Conservation (phyloP, 495 filamentous ascomycete genomes). For the Hypoxylon lienhwacheense region DNA sequence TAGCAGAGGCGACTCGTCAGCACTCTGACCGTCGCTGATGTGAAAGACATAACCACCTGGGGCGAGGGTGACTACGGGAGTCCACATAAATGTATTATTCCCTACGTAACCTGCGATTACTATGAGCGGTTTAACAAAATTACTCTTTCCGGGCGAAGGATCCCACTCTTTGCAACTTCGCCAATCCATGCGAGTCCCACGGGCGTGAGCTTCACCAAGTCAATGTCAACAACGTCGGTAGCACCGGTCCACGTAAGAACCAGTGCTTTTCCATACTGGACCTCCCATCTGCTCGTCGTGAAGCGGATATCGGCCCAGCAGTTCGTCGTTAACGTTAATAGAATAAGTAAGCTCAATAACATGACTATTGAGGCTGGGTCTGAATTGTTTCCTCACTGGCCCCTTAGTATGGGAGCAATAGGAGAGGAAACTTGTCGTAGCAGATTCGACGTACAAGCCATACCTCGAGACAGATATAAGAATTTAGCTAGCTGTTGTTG, state of each 20-base stretch:
- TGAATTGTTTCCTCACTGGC: background rate
- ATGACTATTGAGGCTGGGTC: background rate
- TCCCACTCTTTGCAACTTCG: constrained; percentile 6
- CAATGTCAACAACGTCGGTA: constrained; percentile 6
- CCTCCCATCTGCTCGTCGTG: constrained; percentile 16
- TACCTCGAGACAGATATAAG: background rate
- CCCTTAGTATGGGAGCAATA: background rate
- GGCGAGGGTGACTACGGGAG: background rate
- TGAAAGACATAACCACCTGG: constrained; percentile 9
- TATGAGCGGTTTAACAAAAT: background rate
- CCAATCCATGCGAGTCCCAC: background rate
- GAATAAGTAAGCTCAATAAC: background rate
- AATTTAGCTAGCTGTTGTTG: background rate
- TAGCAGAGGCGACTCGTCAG: constrained; percentile 12
- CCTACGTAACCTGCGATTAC: background rate
- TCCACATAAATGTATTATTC: constrained; percentile 11
- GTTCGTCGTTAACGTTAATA: background rate
- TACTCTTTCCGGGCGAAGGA: background rate
- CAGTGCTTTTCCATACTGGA: constrained; percentile 1
- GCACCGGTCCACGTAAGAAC: constrained; percentile 12
- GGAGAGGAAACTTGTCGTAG: background rate
- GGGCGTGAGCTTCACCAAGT: constrained; percentile 1
- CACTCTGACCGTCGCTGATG: constrained; percentile 1
- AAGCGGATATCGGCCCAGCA: constrained; percentile 9
- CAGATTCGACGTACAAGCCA: background rate